Evolutionary conservation across 192 early-diverging fungal species (phyloP).

Genomic region (Funneliformis geosporum): DNA sequence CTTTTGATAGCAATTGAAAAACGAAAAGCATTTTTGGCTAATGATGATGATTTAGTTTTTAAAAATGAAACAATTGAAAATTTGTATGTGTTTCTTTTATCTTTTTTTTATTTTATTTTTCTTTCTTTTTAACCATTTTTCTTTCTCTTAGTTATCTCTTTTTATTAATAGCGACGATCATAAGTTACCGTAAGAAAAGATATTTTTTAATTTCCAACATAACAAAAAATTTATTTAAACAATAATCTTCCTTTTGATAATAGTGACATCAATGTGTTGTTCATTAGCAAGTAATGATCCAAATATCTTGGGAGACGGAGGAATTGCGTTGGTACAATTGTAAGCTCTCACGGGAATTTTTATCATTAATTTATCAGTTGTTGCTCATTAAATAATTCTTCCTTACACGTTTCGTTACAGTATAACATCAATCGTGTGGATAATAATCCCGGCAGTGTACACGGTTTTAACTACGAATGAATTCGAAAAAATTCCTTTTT

Average conservation of each 20-base stretch:
- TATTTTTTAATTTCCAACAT: background rate
- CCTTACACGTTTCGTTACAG: background rate
- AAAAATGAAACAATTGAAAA: background rate
- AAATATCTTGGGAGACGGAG: background rate
- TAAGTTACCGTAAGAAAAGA: background rate
- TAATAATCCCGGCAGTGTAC: background rate
- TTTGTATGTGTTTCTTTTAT: background rate
- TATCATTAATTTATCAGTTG: background rate
- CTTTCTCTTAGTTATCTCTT: background rate
- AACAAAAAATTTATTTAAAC: no score
- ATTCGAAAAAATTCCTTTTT: background rate
- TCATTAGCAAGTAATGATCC: background rate
- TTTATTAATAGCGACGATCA: background rate
- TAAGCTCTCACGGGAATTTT: background rate
- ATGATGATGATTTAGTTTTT: background rate
- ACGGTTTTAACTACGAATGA: background rate
- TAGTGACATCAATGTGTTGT: background rate
- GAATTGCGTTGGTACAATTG: background rate
- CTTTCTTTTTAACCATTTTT: background rate
- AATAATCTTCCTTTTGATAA: background rate
- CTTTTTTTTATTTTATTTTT: background rate
- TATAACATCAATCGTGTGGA: background rate
- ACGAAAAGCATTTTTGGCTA: background rate
- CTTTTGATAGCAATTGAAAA: background rate
- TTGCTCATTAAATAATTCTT: background rate